phyloP scores from a whole-genome alignment of 1,284 basidiomycete genomes.

The Ustilago shanxiensis region DNA sequence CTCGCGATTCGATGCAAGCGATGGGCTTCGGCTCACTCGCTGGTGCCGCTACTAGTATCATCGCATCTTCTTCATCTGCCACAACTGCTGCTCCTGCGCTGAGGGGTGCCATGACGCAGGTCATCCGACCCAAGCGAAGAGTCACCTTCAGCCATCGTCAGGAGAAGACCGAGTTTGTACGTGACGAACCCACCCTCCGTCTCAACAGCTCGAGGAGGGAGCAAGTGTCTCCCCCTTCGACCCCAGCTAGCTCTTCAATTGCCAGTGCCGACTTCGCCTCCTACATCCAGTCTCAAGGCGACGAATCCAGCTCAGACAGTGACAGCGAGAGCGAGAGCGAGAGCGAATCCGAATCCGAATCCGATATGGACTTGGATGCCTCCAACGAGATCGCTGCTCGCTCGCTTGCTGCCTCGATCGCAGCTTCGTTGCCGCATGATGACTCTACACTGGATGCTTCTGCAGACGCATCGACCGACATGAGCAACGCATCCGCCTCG shows the following conservation, averaged over 20 bases:
- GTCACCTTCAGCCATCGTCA: conserved; percentile 58
- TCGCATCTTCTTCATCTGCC: conserved; percentile 16
- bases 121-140: conserved; percentile 47
- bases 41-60: conserved; percentile 31
- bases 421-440: conserved; percentile 45
- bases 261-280: conserved; percentile 44
- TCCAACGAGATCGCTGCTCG: conserved; percentile 41
- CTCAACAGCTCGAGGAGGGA: conserved; percentile 46
- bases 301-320: conserved; percentile 38
- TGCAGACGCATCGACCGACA: conserved; percentile 22
- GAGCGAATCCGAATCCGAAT: conserved; percentile 40
- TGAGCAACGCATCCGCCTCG: conserved; percentile 23
- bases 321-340: conserved; percentile 48
- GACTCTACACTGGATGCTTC: conserved; percentile 43
- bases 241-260: conserved; percentile 39
- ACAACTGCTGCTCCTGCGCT: conserved; percentile 17
- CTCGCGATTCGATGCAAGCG: conserved; percentile 28
- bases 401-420: conserved; percentile 47
- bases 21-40: conserved; percentile 25
- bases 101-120: conserved; percentile 40
- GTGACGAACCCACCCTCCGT: conserved; percentile 54
- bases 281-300: conserved; percentile 33
- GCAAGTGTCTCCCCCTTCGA: conserved; percentile 42
- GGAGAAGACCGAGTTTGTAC: conserved; percentile 54
- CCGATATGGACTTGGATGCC: conserved; percentile 48